Conservation (phyloP, 2,329 filamentous ascomycete genomes). For the Botrytis tulipae region DNA sequence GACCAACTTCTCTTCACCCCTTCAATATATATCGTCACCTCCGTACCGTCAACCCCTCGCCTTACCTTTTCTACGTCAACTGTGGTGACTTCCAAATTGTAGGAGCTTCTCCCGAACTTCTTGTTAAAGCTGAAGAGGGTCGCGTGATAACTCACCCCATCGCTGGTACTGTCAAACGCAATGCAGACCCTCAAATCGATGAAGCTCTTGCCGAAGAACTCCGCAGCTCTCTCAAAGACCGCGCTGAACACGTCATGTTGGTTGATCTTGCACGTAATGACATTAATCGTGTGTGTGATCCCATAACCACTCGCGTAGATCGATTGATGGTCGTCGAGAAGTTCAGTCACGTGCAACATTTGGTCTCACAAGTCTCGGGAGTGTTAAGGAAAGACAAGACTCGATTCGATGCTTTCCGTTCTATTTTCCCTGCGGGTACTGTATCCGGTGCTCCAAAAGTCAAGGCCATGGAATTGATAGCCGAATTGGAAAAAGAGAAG, state of each 20-base stretch:
- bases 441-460: conserved; percentile 96
- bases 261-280: conserved; percentile 96
- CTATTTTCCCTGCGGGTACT: conserved; percentile 95
- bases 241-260: conserved; percentile 95
- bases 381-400: conserved; percentile 80
- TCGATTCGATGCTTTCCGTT: conserved; percentile 91
- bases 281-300: conserved; percentile 92
- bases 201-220: conserved; percentile 74
- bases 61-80: conserved; percentile 94
- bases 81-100: conserved; percentile 93
- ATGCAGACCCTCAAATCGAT: conserved; percentile 78
- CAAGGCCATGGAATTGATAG: conserved; percentile 94
- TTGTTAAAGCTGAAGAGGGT: conserved; percentile 85
- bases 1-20: conserved; percentile 86
- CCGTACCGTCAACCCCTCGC: conserved; percentile 94
- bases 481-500: conserved; percentile 91
- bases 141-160: conserved; percentile 96
- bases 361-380: conserved; percentile 93
- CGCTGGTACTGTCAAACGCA: conserved; percentile 89
- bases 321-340: conserved; percentile 90
- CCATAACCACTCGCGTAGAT: conserved; percentile 84
- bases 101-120: conserved; percentile 88
- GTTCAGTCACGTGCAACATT: conserved; percentile 96
- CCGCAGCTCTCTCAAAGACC: conserved; percentile 80
- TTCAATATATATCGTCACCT: conserved; percentile 98